Evolutionary conservation across 2,329 filamentous ascomycete genomes (phyloP), one percentile per base, ranked within the genome.

Genomic region (Hypoxylon sp.): DNA sequence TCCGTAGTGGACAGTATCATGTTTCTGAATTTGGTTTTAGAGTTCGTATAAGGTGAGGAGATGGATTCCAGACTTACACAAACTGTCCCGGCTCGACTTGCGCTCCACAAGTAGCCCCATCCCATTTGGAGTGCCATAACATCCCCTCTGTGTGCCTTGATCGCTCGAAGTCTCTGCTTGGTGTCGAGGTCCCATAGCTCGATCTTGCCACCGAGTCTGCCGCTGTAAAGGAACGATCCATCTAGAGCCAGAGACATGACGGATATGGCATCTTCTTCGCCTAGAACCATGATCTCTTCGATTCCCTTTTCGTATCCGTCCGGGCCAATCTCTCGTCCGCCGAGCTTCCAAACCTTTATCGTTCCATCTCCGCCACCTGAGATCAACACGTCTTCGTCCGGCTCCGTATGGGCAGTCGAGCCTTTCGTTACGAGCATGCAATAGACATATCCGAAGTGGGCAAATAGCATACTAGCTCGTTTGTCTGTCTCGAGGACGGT

Each of bases 111-210:
- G 61, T 89, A 88, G 0, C 92, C 92, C 76, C 91, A 92, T 20
- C 90, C 89, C 74, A 97, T 89, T 63, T 92, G 89, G 38, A 98
- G 80, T 0, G 92, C 89, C 80, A 96, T 92, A 45, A 98, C 85
- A 72, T 98, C 92, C 38, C 88, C 88, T 27, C 85, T 85, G 66
- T 92, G 89, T 0, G 89, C 87, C 70, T 90, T 92, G 70, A 99
- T 89, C 15, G 91, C 92, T 55, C 95, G 84, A 40, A 99, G 82
- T 45, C 95, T 88, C 75, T 99, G 95, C 50, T 89, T 88, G 0
- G 95, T 98, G 71, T 98, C 94, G 11, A 99, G 81, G 72, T 99
- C 96, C 94, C 96, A 99, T 9, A 99, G 85, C 72, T 98, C 94
- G 58, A 99, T 86, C 47, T 96, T 85, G 18, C 95, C 96, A 33